Base-by-base conservation (phyloP, 2,329 filamentous ascomycete species). In the Ceratocystis huliohia region DNA sequence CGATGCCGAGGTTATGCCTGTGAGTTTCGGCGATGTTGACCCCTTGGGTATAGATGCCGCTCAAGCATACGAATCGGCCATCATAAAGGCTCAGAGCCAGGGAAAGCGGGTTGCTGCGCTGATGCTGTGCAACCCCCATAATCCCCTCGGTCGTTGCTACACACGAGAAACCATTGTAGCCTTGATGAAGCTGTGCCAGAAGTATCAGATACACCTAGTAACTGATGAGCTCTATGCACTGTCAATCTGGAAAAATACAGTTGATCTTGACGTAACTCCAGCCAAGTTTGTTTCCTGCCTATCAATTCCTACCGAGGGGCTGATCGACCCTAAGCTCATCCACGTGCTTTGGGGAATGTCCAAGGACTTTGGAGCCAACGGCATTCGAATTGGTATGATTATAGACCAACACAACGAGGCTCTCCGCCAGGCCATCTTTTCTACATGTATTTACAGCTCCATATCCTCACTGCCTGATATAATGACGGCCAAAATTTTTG, bases 361-460 rank as follows among this genome's bases (percentile, higher is more conserved):
- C 63, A 79, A 81, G 70, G 82, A 84, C 71, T 85, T 85, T 72
- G 80, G 81, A 28, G 79, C 80, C 22, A 83, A 82, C 53, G 83
- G 83, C 0, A 72, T 84, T 6, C 78, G 82, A 0, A 69, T 84
- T 3, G 82, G 82, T 0, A 75, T 73, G 20, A 72, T 83, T n/a
- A 74, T 82, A 25, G 80, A 79, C 4, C 80, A 80, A 65, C 71
- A 74, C 41, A 82, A 80, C 66, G 63, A 70, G 1, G 69, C 72
- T 0, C 69, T 82, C 0, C 74, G 77, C 56, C 67, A 69, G 1
- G 76, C 79, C 0, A 64, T 81, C 2, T 69, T 74, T 0, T 69
- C 71, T 25, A 73, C 73, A 4, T 72, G 73, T 10, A 69, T 80
- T 4, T 80, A 80, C 69, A 75, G 75, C 33, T 81, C 77, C 46